Percentiles rank a stretch among this genome's conserved stretches.
Conservation (phyloP, 805 yeast genomes). For the Monosporozyma unispora region DNA sequence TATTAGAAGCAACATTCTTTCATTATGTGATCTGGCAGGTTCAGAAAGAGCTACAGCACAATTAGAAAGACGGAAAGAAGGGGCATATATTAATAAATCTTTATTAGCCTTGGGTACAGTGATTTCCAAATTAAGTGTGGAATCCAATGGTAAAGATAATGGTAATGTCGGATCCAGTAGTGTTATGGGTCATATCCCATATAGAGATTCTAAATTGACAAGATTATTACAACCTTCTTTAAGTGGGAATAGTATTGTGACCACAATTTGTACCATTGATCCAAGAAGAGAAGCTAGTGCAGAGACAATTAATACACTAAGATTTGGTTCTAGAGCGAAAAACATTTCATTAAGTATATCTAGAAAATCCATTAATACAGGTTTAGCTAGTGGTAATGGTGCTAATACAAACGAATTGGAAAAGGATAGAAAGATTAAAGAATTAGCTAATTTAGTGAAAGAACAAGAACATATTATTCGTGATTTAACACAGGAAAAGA, state of each 20-base stretch:
- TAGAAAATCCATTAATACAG: constrained; percentile 26
- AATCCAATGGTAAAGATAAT: constrained; percentile 22
- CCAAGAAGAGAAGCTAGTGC: constrained; percentile 49
- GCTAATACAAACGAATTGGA: constrained; percentile 19
- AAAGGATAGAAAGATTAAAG: constrained; percentile 45
- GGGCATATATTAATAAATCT: constrained; percentile 86
- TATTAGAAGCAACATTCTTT: constrained; percentile 50
- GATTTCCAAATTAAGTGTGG: constrained; percentile 62
- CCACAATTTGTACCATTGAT: constrained; percentile 81
- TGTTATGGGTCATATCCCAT: constrained; percentile 59
- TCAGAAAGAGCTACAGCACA: constrained; percentile 71
- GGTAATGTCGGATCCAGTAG: constrained; percentile 10
- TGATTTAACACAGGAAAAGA: constrained; percentile 14
- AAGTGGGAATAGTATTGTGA: constrained; percentile 76
- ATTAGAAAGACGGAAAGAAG: constrained; percentile 81
- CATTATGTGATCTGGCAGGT: constrained; percentile 93
- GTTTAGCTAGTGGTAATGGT: background rate
- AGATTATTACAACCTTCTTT: constrained; percentile 85
- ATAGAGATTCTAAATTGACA: constrained; percentile 87
- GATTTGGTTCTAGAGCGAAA: constrained; percentile 92
- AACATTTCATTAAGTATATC: constrained; percentile 52
- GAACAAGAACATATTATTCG: constrained; percentile 47
- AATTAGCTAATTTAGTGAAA: constrained; percentile 51
- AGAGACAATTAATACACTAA: constrained; percentile 76
- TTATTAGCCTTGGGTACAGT: constrained; percentile 85